These are phyloP conservation scores for Pythium oligandrum DNA, from an alignment of 352 stramenopile species.

Conservation along the genomic window DNA sequence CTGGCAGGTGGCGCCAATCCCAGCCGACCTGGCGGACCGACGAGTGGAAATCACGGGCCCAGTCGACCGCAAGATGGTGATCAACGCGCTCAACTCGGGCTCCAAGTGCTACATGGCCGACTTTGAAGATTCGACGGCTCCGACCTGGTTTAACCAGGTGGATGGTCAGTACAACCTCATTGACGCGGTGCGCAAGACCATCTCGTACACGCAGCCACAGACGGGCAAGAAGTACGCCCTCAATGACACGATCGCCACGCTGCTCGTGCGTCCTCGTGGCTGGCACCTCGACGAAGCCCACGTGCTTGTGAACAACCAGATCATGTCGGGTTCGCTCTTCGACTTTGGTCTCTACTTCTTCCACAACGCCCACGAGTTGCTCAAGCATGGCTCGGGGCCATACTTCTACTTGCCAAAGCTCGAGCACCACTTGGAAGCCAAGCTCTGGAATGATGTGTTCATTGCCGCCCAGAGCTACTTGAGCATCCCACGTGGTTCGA, in stretches of 20 bases:
- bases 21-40: slow-evolving; percentile 85
- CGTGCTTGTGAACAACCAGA: slow-evolving; percentile 90
- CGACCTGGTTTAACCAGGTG: slow-evolving; percentile 92
- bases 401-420: slow-evolving; percentile 98
- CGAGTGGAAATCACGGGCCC: slow-evolving; percentile 95
- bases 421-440: slow-evolving; percentile 93
- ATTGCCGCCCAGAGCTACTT: slow-evolving; percentile 90
- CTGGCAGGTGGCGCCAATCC: slow-evolving; percentile 76
- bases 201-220: slow-evolving; percentile 67
- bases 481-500: slow-evolving; percentile 87
- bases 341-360: slow-evolving; percentile 97
- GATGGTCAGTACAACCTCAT: slow-evolving; percentile 92
- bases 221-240: slow-evolving; percentile 76
- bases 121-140: slow-evolving; percentile 93
- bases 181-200: slow-evolving; percentile 90
- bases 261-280: slow-evolving; percentile 90
- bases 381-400: slow-evolving; percentile 76
- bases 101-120: slow-evolving; percentile 96
- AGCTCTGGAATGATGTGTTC: slow-evolving; percentile 97
- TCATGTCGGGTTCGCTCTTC: slow-evolving; percentile 91
- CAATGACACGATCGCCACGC: slow-evolving; percentile 77
- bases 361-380: slow-evolving; percentile 91
- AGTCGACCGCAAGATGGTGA: slow-evolving; percentile 96
- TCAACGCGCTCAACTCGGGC: slow-evolving; percentile 95
- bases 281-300: slow-evolving; percentile 96